Conservation (phyloP, 768 basidiomycete species). For the Auriscalpium microsporum region DNA sequence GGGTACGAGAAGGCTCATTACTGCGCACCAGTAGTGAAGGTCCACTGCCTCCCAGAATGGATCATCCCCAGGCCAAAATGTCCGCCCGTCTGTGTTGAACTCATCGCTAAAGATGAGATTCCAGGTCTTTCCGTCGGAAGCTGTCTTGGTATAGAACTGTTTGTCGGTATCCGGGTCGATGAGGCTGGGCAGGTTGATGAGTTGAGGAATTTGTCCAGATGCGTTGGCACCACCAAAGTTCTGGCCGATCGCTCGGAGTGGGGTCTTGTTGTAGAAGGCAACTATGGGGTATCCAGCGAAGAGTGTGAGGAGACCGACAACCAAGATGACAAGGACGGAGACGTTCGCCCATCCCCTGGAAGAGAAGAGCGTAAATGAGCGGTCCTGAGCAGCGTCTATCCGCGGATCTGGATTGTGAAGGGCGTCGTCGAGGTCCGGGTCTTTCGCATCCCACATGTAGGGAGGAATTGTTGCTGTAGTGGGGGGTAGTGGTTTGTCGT, state of each 20-base stretch:
- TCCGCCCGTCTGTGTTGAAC: conserved; percentile 66
- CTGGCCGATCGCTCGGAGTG: conserved; percentile 35
- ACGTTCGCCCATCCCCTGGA: conserved; percentile 77
- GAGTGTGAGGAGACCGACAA: conserved; percentile 60
- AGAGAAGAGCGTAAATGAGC: conserved; percentile 67
- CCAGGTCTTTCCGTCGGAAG: conserved; percentile 70
- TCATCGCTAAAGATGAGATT: conserved; percentile 85
- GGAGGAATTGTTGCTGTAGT: conserved; percentile 58
- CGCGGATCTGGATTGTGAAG: conserved; percentile 82
- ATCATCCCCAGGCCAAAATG: conserved; percentile 76
- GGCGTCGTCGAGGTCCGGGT: conserved; percentile 83
- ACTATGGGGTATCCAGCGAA: conserved; percentile 90
- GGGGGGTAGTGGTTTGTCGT: conserved; percentile 32
- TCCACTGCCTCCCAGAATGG: conserved; percentile 83
- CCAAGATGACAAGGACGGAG: conserved; percentile 61
- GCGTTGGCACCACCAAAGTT: conserved; percentile 88
- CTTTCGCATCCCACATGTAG: conserved; percentile 69
- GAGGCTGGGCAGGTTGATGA: conserved; percentile 57
- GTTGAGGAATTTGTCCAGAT: conserved; percentile 77
- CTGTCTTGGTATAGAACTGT: conserved; percentile 45
- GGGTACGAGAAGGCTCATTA: neutral
- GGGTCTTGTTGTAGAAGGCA: conserved; percentile 33
- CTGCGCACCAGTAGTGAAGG: conserved; percentile 66
- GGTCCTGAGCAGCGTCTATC: conserved; percentile 52
- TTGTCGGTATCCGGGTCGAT: conserved; percentile 74